Evolutionary conservation across 1,284 basidiomycete genomes (phyloP).

Genomic region (Ceratobasidium sp.): DNA sequence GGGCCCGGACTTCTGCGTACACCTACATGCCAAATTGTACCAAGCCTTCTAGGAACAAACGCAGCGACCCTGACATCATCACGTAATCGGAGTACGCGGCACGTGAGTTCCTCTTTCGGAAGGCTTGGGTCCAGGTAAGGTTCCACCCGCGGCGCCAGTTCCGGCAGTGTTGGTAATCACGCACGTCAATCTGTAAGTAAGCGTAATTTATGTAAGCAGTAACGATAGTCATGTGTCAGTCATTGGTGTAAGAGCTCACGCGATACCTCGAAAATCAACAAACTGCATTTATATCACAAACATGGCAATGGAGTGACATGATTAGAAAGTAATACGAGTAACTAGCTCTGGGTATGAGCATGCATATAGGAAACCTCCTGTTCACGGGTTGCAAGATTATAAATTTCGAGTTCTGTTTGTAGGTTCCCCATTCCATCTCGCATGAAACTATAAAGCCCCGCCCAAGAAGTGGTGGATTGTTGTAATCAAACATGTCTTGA

Average conservation of each 20-base stretch:
- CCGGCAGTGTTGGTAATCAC: no score
- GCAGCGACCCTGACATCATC: not conserved
- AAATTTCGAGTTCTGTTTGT: not conserved
- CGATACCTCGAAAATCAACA: no score
- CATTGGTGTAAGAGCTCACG: no score
- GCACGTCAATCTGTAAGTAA: no score
- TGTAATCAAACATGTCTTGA: not conserved
- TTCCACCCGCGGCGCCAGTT: not conserved
- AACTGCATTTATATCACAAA: no score
- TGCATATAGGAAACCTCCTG: no score
- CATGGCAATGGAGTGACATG: no score
- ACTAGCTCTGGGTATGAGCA: no score
- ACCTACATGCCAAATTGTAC: constrained; percentile 1
- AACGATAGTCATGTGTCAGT: no score
- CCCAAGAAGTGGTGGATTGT: not conserved
- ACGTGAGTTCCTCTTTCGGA: not conserved
- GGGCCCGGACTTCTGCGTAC: not conserved
- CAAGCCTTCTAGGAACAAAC: constrained; percentile 22
- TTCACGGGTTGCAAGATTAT: not conserved
- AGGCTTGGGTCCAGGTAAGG: not conserved
- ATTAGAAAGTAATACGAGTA: no score
- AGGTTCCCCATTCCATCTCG: not conserved
- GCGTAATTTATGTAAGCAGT: no score
- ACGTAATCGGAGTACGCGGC: not conserved
- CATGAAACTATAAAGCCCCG: not conserved